A percentile compares a stretch with the other conserved stretches of the same genome.
Conservation (phyloP, 78 protist species). For the Dictyostelium capitatum region DNA sequence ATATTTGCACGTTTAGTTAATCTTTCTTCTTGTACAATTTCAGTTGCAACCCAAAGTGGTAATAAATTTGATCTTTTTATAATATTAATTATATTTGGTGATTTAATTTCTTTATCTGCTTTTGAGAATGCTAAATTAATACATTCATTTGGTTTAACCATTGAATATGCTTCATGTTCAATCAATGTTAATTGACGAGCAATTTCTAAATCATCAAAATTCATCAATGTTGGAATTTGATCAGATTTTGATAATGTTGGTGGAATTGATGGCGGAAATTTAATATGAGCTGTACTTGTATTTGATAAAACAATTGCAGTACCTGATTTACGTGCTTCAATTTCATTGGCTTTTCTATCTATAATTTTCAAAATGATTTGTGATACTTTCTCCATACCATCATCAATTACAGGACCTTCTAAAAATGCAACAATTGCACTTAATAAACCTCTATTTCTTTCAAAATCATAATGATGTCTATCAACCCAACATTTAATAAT, state of each 20-base stretch:
- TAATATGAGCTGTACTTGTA: background rate
- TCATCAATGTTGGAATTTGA: constrained; percentile 48
- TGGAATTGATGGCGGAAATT: constrained; percentile 59
- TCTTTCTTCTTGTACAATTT: constrained; percentile 61
- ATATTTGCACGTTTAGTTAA: constrained; percentile 54
- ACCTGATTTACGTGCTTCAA: background rate
- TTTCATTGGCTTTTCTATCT: constrained; percentile 8
- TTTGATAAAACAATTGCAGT: background rate
- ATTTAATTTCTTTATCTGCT: constrained; percentile 48
- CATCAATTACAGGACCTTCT: constrained; percentile 53
- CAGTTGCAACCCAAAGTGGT: constrained; percentile 79
- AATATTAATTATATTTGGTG: constrained; percentile 37
- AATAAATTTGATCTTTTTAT: constrained; percentile 55
- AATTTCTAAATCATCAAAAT: constrained; percentile 62
- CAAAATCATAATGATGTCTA: constrained; percentile 74
- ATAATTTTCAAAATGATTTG: constrained; percentile 43
- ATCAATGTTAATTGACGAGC: constrained; percentile 67
- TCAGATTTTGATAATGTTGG: constrained; percentile 42
- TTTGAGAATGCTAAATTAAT: constrained; percentile 65
- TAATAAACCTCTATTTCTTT: constrained; percentile 27
- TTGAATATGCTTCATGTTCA: constrained; percentile 67
- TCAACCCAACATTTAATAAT: constrained; percentile 73
- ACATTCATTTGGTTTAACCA: constrained; percentile 67
- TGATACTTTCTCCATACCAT: constrained; percentile 74
- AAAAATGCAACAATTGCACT: constrained; percentile 42